Base-by-base conservation (phyloP, 805 yeast genomes). In the Yamadazyma olivae region DNA sequence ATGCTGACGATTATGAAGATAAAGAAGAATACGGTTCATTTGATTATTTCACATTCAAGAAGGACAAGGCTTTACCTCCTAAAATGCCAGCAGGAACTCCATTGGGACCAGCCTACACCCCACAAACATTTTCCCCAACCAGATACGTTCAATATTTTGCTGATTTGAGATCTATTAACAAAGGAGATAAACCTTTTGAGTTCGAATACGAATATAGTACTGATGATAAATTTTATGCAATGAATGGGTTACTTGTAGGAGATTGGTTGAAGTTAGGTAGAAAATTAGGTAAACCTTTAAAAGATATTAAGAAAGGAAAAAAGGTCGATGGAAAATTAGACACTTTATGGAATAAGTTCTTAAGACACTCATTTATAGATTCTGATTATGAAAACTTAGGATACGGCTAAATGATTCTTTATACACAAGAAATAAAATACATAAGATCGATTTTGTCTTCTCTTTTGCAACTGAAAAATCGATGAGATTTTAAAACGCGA, bases 51-150 rank as follows among this genome's bases (percentile, higher is more conserved):
- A 39, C 45, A 14, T 28, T 32, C 46, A 50, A 47, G 46, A 44
- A 46, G 35, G 95, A 86, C 56, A 77, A 72, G 38, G 75, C 91
- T 0, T 74, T 64, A 66, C 95, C 71, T 26, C 75, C 65, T 35
- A 64, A 59, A 31, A 81, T 70, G 75, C 91, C 93, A 4, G 48
- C 44, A 2, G 54, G 59, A 10, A 39, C 64, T 15, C 68, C 75
- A 1, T 54, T 81, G 25, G 96, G 96, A 0, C 96, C 95, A 2
- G 96, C 82, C 0, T 85, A 81, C 53, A 59, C 61, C 2, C 75
- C 80, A 2, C 95, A 86, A 61, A 53, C 78, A 21, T 84, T 84
- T 46, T 70, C 91, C 0, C 95, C 95, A 0, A 71, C 74, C 26
- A 64, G 77, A 41, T 88, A 81, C 57, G 78, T 78, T 1, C 95